Conservation (phyloP, 805 yeast species). For the Blastobotrys terrestris region DNA sequence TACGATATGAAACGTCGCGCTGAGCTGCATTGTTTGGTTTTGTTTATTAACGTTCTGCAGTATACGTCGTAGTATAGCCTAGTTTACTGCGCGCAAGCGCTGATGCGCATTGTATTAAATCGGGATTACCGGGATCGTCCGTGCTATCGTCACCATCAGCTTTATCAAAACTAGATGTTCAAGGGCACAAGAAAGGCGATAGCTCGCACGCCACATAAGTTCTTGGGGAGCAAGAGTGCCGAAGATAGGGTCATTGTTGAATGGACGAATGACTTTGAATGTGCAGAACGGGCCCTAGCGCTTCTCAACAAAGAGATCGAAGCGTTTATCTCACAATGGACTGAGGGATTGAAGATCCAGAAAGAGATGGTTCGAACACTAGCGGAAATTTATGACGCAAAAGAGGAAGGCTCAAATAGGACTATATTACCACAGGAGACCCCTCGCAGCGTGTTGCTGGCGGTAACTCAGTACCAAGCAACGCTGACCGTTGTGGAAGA, state of each 20-base stretch:
- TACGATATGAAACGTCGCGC: no score
- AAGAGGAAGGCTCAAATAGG: conserved; percentile 24
- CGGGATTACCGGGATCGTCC: neutral
- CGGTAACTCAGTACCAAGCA: conserved; percentile 24
- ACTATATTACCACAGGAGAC: conserved; percentile 27
- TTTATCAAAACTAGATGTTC: no score
- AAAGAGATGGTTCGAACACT: conserved; percentile 16
- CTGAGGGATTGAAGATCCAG: conserved; percentile 17
- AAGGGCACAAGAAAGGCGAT: conserved; percentile 34
- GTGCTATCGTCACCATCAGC: neutral
- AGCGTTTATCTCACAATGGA: conserved; percentile 23
- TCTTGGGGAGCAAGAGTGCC: conserved; percentile 29
- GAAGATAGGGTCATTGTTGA: conserved; percentile 31
- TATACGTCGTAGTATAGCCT: no score
- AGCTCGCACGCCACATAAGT: conserved; percentile 32
- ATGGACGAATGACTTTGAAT: conserved; percentile 31
- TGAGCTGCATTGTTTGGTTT: no score
- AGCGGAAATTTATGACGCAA: conserved; percentile 22
- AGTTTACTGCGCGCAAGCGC: no score
- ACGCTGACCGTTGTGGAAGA: conserved; percentile 19
- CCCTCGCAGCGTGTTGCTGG: conserved; percentile 22
- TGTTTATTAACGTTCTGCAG: no score
- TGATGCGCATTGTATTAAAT: neutral
- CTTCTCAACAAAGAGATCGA: conserved; percentile 21
- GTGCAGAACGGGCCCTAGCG: conserved; percentile 29